phyloP scores from a whole-genome alignment of 2,329 filamentous ascomycete species.

The Graphiopsis chlorocephala region DNA sequence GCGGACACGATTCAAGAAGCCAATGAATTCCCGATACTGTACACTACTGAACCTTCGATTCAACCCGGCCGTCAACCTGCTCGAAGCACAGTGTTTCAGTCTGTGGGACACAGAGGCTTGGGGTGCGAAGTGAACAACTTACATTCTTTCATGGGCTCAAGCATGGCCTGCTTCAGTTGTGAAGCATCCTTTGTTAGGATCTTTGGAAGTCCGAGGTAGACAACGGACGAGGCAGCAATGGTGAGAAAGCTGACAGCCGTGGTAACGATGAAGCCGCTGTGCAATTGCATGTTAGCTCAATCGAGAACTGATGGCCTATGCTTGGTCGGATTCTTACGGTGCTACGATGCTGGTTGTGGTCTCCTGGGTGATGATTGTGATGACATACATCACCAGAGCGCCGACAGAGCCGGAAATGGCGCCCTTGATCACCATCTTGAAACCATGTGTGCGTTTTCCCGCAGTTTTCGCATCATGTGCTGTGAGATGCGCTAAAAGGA shows the following conservation, averaged over 20 bases:
- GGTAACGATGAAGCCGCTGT: constrained; percentile 7
- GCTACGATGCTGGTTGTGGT: constrained; percentile 11
- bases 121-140: neutral
- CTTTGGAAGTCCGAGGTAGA: constrained; percentile 10
- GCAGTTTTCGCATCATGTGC: neutral
- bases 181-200: neutral
- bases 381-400: constrained; percentile 16
- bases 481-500: neutral
- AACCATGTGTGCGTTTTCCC: constrained; percentile 16
- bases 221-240: constrained; percentile 7
- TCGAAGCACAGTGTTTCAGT: too few relatives aligned
- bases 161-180: neutral
- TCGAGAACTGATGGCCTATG: neutral
- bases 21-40: too few relatives aligned
- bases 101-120: neutral
- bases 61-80: too few relatives aligned
- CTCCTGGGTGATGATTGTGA: constrained; percentile 15
- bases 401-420: constrained; percentile 14
- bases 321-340: constrained; percentile 3
- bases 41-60: too few relatives aligned
- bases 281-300: neutral
- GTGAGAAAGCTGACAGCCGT: constrained; percentile 16
- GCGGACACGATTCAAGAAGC: too few relatives aligned
- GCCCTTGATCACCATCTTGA: constrained; percentile 16
- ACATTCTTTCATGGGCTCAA: neutral